phyloP scores from a whole-genome alignment of 768 basidiomycete species.

The Tylopilus sp. region DNA sequence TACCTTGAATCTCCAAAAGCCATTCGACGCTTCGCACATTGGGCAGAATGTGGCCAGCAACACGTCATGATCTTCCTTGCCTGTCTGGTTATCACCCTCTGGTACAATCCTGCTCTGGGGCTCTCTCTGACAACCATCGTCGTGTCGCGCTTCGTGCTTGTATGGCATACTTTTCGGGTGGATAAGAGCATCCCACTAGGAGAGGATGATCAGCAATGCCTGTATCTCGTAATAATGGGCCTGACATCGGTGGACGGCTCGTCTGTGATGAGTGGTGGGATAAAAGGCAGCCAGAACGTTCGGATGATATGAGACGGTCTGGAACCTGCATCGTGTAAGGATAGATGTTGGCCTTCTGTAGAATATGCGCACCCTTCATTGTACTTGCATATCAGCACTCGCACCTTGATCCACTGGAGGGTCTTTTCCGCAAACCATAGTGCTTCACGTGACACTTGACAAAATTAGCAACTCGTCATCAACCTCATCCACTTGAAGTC shows the following conservation, averaged over 20 bases:
- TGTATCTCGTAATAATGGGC: slow-evolving; percentile 31
- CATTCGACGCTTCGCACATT: slow-evolving; percentile 37
- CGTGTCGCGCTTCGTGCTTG: slow-evolving; percentile 23
- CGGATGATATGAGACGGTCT: no score
- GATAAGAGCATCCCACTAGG: slow-evolving; percentile 29
- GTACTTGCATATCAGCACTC: neutral
- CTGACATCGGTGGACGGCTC: slow-evolving; percentile 4
- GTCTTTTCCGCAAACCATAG: no score
- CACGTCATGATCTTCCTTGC: slow-evolving; percentile 35
- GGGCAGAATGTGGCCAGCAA: slow-evolving; percentile 34
- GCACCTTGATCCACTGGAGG: neutral
- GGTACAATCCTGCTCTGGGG: slow-evolving; percentile 18
- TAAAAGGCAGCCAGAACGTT: neutral
- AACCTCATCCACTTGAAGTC: no score
- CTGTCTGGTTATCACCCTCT: slow-evolving; percentile 12
- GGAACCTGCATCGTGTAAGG: neutral
- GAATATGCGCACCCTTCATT: neutral
- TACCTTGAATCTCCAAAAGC: slow-evolving; percentile 29
- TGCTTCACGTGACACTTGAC: neutral
- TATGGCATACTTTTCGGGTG: slow-evolving; percentile 27
- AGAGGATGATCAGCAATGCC: slow-evolving; percentile 32
- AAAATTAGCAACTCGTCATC: no score
- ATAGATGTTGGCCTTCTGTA: neutral
- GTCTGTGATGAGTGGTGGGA: neutral
- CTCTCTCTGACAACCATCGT: slow-evolving; percentile 17